Base-by-base conservation (phyloP, 139 green algal species). In the Asterochloris erici region DNA sequence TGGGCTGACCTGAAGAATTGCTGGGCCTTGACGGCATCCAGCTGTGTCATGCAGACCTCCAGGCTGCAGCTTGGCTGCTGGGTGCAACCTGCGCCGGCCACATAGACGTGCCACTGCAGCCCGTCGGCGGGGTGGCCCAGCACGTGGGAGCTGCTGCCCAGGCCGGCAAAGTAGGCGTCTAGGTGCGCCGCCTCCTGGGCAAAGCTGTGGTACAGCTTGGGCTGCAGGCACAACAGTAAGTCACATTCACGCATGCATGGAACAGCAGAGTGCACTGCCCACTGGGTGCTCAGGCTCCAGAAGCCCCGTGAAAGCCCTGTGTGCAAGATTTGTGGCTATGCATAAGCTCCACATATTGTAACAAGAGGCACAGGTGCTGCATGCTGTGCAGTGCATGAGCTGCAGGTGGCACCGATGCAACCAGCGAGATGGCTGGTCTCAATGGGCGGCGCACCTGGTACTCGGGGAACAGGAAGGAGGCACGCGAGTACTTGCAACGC, bases 31-130 rank as follows among this genome's bases (percentile, higher is more conserved):
- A 64, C 69, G 15, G 83, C 68, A 81, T 90, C 84, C 19, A 99
- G 91, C 12, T 95, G 90, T 11, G 96, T 98, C 93, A 99, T 98
- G 92, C 96, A 99, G 23, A 99, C 85, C 90, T 99, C 97, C 26
- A 99, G 69, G 15, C 96, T 97, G 87, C 92, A 90, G 6, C 87
- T 90, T 26, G 91, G 84, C 38, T 24, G 79, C 60, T 28, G 12
- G 19, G 77, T 61, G 26, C 28, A 60, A n/a, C 73, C 24, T 77
- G 78, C 64, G 68, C 89, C 90, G 14, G 93, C 96, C 68, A 96
- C 86, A 82, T 94, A 99, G 14, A 98, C 91, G 79, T 99, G 96
- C 96, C 96, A 99, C 85, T 97, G 93, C 81, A 98, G 88, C 69
- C 95, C 93, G 63, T 90, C 90, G 69, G 91, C 78, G 0, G 83